Base-by-base conservation (phyloP, 495 filamentous ascomycete species). In the Chaetomium tenue region DNA sequence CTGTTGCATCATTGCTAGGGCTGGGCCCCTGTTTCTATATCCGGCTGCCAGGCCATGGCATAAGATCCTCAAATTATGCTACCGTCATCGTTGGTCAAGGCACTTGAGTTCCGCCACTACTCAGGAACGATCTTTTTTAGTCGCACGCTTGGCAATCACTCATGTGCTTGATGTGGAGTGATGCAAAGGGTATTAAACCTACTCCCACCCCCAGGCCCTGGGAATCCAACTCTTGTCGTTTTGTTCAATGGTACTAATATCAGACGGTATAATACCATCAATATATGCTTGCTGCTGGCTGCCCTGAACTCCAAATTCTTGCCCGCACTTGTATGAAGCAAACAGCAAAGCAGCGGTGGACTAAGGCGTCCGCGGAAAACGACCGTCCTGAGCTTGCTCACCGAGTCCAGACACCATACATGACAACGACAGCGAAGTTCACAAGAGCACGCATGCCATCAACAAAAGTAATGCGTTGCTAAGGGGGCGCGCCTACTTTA, bases 11-110 rank as follows among this genome's bases (percentile, higher is more conserved):
- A 79, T 76, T 74, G 71, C 72, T 77, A 72, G 73, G 69, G 76
- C 78, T 71, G 72, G 77, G 77, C 72, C 74, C 72, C 69, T 68
- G 72, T 73, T 77, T 78, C 78, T 79, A 79, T 79, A 82, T 81
- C 76, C 77, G 76, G 77, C 73, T 79, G 71, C 71, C 68, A 77
- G 67, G 75, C 78, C 78, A 81, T 82, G 77, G 78, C 79, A 81
- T 82, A 82, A 82, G 80, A 82, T 79, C 77, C 75, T 73, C 80
- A 78, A 79, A 81, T 82, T 82, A 82, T 82, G 79, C 77, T 80
- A 77, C 76, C 73, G 77, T 77, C 76, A 77, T 78, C 73, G 76
- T 73, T 79, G 74, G 76, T 67, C 78, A 73, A 77, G 75, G 74
- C 68, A 72, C 71, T 74, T 64, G 71, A 74, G 69, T 76, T 77